These are phyloP conservation scores for Nitzschia sp. DNA, from an alignment of 108 stramenopile genomes.

Conservation along the genomic window DNA sequence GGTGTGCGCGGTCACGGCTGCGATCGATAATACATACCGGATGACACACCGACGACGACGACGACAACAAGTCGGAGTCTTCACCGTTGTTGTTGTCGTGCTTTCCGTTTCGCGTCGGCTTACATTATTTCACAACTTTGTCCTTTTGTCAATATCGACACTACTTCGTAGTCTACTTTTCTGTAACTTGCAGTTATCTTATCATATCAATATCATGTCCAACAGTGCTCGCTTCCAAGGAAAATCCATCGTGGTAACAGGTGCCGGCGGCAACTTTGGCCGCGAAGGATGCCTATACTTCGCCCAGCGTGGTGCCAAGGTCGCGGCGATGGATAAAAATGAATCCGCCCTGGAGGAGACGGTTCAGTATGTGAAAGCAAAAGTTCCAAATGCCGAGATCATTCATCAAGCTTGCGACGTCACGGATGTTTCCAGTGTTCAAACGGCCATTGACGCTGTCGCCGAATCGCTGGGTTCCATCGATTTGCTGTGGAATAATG, in stretches of 20 bases:
- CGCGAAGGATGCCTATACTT: slow-evolving; percentile 80
- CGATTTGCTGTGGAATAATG: slow-evolving; percentile 91
- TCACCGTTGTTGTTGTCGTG: too few species aligned
- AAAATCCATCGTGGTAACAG: slow-evolving; percentile 81
- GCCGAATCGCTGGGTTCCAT: slow-evolving; percentile 50
- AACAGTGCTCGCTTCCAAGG: slow-evolving; percentile 43
- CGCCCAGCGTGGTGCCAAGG: slow-evolving; percentile 72
- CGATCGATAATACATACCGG: too few species aligned
- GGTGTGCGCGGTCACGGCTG: too few species aligned
- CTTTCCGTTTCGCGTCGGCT: too few species aligned
- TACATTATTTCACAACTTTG: too few species aligned
- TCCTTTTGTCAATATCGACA: too few species aligned
- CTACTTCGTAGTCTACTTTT: too few species aligned
- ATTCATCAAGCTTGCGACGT: slow-evolving; percentile 62
- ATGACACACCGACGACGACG: too few species aligned
- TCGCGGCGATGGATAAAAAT: slow-evolving; percentile 79
- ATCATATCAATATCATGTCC: slow-evolving; percentile 8
- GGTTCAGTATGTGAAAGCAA: slow-evolving; percentile 6
- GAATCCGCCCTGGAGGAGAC: slow-evolving; percentile 62
- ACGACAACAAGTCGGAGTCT: too few species aligned
- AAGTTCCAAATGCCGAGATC: slow-evolving; percentile 20
- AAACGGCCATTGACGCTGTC: slow-evolving; percentile 39
- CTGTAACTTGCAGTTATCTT: background rate
- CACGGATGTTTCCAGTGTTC: slow-evolving; percentile 52
- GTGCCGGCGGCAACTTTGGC: slow-evolving; percentile 90